A percentile compares a stretch with the other conserved stretches of the same genome.
Conservation (phyloP, 345 rosid species). For the Eucalyptus grandis region DNA sequence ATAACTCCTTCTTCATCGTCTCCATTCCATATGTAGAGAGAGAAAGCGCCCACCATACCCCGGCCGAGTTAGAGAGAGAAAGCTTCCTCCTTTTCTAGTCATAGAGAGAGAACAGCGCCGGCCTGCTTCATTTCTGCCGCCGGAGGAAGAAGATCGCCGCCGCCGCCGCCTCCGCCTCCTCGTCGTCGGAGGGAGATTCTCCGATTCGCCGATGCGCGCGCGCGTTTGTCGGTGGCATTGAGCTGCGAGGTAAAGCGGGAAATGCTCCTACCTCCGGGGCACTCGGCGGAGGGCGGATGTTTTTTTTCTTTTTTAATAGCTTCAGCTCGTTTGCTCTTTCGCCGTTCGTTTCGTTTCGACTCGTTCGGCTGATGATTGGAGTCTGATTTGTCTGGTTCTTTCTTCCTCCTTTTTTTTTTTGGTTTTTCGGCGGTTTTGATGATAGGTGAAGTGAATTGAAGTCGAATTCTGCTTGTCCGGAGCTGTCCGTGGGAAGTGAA, state of each 20-base stretch:
- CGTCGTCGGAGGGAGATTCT: neutral
- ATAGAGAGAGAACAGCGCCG: neutral
- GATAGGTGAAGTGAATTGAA: neutral
- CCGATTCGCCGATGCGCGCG: neutral
- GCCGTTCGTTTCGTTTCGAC: neutral
- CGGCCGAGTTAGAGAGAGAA: slow-evolving; percentile 5
- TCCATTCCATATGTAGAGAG: slow-evolving; percentile 1
- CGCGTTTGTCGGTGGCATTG: neutral
- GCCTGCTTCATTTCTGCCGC: slow-evolving; percentile 15
- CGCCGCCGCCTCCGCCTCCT: too few species aligned
- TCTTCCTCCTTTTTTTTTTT: neutral
- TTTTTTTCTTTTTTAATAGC: neutral
- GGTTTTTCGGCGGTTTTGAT: neutral
- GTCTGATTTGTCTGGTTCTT: neutral
- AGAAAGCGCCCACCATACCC: neutral
- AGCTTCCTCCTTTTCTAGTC: neutral
- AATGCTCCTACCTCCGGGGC: neutral
- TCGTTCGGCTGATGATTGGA: neutral
- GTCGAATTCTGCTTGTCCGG: neutral
- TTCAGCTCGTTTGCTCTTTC: neutral
- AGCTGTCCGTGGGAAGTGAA: neutral
- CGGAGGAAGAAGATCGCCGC: neutral
- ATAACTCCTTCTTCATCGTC: neutral
- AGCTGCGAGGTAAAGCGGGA: neutral
- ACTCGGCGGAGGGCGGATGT: neutral